Percentiles rank a stretch among this genome's conserved stretches.
phyloP scores from a whole-genome alignment of 257 asterid species.

The Solanum sejunctum region DNA sequence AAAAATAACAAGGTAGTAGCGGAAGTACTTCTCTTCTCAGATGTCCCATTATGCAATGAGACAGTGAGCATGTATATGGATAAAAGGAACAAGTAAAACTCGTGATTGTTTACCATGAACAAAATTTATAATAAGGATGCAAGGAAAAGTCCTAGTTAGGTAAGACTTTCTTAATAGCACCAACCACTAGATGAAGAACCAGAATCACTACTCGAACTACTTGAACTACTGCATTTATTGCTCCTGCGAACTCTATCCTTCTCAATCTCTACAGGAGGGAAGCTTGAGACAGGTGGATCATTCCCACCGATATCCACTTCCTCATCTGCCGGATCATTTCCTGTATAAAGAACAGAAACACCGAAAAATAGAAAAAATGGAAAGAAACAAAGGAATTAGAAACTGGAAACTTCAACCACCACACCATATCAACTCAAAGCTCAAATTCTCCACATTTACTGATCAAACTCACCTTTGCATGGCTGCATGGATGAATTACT shows the following conservation, averaged over 20 bases:
- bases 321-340: conserved; percentile 49
- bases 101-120: not conserved
- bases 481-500: conserved; percentile 39
- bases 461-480: conserved; percentile 33
- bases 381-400: not conserved
- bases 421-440: not conserved
- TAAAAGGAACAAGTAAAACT: not conserved
- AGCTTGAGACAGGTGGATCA: conserved; percentile 55
- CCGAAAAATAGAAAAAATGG: not conserved
- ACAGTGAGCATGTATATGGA: not conserved
- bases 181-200: conserved; percentile 60
- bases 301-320: conserved; percentile 70
- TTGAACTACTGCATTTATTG: conserved; percentile 53
- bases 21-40: not conserved
- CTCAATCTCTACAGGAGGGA: conserved; percentile 43
- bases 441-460: not conserved
- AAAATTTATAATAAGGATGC: not conserved
- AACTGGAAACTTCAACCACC: not conserved
- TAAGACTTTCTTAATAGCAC: conserved; percentile 12
- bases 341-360: not conserved
- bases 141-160: not conserved
- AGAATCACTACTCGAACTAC: conserved; percentile 65
- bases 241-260: conserved; percentile 34
- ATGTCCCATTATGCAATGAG: not conserved
- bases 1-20: not conserved